Evolutionary conservation across 2,329 filamentous ascomycete species (phyloP).

Genomic region (Sarocladiaceae sp.): DNA sequence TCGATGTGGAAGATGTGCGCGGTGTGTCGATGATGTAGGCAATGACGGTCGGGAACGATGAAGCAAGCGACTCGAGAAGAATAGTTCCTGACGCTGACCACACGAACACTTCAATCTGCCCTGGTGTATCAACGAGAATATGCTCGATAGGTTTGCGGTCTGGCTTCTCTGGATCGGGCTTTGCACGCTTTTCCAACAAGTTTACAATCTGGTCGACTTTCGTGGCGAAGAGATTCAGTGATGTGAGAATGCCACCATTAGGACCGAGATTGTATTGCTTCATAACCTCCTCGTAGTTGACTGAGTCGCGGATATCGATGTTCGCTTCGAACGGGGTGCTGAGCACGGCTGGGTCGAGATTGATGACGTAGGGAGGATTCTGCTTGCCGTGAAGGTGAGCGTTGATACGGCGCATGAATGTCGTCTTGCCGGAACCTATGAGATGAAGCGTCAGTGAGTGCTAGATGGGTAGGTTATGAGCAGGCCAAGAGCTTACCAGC

Average conservation of each 20-base stretch:
- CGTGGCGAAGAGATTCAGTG: conserved; percentile 92
- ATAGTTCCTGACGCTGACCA: conserved; percentile 97
- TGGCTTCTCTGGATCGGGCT: conserved; percentile 56
- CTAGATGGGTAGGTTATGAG: neutral
- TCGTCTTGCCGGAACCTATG: conserved; percentile 92
- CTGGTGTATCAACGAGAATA: conserved; percentile 91
- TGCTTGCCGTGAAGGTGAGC: conserved; percentile 80
- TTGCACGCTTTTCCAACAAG: conserved; percentile 83
- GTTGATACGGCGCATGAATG: conserved; percentile 98
- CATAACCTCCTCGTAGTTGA: conserved; percentile 99
- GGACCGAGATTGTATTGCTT: conserved; percentile 97
- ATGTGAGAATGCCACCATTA: conserved; percentile 94
- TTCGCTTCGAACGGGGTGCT: conserved; percentile 94
- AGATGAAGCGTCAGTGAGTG: neutral
- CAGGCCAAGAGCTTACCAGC: conserved; percentile 66
- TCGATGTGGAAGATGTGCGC: conserved; percentile 85
- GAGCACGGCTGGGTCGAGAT: conserved; percentile 92
- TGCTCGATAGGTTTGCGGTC: conserved; percentile 66
- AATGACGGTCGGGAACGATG: conserved; percentile 92
- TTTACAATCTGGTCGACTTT: conserved; percentile 94
- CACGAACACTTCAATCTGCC: conserved; percentile 98
- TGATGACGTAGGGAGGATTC: conserved; percentile 88
- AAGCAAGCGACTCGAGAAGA: conserved; percentile 85
- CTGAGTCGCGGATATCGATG: conserved; percentile 97
- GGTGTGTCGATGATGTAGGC: conserved; percentile 98